Conservation (phyloP, 192 early-diverging fungal species). For the Geranomyces variabilis region DNA sequence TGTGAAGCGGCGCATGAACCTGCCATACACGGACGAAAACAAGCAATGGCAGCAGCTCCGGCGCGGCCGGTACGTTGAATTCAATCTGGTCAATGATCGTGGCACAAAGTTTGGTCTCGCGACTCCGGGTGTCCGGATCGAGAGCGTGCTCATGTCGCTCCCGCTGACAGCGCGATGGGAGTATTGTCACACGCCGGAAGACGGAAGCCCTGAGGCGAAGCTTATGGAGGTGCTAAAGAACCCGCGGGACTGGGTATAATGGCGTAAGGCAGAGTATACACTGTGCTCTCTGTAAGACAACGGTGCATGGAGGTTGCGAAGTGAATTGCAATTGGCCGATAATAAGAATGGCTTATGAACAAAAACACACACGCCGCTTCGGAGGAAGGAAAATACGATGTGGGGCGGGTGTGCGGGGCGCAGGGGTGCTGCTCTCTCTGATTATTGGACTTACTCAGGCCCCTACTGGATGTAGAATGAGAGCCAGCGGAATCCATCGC, state of each 20-base stretch:
- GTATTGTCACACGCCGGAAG: conserved; percentile 76
- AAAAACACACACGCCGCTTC: no score
- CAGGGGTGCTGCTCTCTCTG: no score
- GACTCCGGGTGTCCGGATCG: conserved; percentile 94
- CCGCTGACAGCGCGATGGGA: conserved; percentile 96
- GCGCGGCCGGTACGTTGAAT: conserved; percentile 96
- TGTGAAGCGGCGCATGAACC: conserved; percentile 76
- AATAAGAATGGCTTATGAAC: no score
- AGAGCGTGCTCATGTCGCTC: conserved; percentile 92
- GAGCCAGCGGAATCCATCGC: conserved; percentile 74
- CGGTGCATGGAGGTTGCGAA: no score
- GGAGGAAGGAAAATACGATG: no score
- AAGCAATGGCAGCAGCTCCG: conserved; percentile 95
- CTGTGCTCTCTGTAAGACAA: no score
- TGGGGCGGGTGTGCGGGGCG: no score
- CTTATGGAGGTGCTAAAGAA: conserved; percentile 79
- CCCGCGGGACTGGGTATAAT: conserved; percentile 77
- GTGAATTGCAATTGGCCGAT: no score
- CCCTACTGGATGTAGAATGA: conserved; percentile 49
- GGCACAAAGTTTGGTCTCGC: conserved; percentile 98
- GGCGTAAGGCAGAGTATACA: background rate
- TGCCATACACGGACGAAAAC: conserved; percentile 73
- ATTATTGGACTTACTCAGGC: no score
- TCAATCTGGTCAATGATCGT: conserved; percentile 93
- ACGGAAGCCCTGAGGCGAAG: conserved; percentile 72